phyloP scores from a whole-genome alignment of 2,329 filamentous ascomycete species.

The Cladophialophora carrionii region DNA sequence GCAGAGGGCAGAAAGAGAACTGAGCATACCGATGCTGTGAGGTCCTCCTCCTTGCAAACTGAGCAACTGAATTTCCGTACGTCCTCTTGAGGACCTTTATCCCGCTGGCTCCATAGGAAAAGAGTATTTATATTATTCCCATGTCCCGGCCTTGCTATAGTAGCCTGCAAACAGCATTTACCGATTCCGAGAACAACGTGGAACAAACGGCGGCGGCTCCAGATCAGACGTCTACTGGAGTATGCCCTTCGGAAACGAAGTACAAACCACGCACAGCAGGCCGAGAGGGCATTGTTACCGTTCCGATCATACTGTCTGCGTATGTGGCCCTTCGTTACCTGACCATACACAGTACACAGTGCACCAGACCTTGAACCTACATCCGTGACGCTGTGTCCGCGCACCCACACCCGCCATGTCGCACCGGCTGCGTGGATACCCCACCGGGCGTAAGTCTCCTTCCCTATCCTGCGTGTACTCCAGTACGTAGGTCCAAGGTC shows the following conservation, averaged over 20 bases:
- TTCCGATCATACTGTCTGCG: no score
- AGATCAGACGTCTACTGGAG: neutral
- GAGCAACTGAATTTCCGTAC: neutral
- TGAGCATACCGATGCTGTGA: neutral
- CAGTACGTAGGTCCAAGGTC: no score
- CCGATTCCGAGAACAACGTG: neutral
- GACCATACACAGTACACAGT: no score
- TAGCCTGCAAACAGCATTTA: neutral
- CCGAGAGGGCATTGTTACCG: no score
- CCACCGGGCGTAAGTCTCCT: constrained; percentile 13
- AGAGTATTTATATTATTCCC: neutral
- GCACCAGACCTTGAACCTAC: no score
- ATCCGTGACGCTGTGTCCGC: no score
- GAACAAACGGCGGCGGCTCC: neutral
- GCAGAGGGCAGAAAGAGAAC: neutral
- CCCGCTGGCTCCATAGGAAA: neutral
- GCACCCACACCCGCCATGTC: constrained; percentile 12
- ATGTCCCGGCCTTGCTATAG: neutral
- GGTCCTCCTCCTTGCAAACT: neutral
- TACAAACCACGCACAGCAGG: no score
- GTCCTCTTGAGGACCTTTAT: neutral
- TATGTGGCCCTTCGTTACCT: no score
- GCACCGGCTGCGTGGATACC: constrained; percentile 10
- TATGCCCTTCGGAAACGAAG: neutral
- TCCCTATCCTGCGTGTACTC: neutral